Percentiles rank a stretch among this genome's conserved stretches.
phyloP scores from a whole-genome alignment of 148 eudicot genomes.

The Arbutus unedo region DNA sequence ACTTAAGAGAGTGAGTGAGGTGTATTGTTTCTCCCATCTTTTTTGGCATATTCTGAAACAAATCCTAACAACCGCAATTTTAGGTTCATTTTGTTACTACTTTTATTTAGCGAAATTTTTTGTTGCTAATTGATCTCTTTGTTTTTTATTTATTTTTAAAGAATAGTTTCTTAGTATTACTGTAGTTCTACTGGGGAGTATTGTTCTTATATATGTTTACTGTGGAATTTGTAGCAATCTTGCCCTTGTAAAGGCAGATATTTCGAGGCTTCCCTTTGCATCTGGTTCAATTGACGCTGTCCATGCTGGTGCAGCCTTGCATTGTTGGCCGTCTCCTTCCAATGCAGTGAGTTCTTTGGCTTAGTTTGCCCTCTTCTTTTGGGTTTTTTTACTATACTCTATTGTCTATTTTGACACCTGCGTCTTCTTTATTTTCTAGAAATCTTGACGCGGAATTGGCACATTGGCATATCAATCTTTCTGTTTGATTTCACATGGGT shows the following conservation, averaged over 20 bases:
- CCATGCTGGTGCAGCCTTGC: conserved; percentile 99
- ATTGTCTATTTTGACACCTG: background rate
- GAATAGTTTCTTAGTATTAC: background rate
- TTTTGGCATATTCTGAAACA: too few relatives aligned
- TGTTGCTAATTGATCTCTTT: background rate
- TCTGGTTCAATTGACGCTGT: conserved; percentile 92
- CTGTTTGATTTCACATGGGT: background rate
- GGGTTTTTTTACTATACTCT: background rate
- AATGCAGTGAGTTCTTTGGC: conserved; percentile 67
- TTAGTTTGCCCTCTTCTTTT: background rate
- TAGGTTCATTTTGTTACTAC: too few relatives aligned
- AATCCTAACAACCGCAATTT: too few relatives aligned
- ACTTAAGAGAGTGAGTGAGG: background rate
- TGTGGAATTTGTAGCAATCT: conserved; percentile 60
- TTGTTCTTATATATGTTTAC: background rate
- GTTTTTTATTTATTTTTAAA: background rate
- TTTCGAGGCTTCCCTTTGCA: conserved; percentile 86
- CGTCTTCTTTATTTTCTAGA: background rate
- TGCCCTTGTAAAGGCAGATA: conserved; percentile 95
- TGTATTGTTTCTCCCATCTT: too few relatives aligned
- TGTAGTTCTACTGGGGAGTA: background rate
- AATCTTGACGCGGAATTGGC: background rate
- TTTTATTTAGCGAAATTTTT: too few relatives aligned
- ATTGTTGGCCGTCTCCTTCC: conserved; percentile 98
- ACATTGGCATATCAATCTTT: background rate